Base-by-base conservation (phyloP, 495 filamentous ascomycete genomes). In the Penicillium canescens region DNA sequence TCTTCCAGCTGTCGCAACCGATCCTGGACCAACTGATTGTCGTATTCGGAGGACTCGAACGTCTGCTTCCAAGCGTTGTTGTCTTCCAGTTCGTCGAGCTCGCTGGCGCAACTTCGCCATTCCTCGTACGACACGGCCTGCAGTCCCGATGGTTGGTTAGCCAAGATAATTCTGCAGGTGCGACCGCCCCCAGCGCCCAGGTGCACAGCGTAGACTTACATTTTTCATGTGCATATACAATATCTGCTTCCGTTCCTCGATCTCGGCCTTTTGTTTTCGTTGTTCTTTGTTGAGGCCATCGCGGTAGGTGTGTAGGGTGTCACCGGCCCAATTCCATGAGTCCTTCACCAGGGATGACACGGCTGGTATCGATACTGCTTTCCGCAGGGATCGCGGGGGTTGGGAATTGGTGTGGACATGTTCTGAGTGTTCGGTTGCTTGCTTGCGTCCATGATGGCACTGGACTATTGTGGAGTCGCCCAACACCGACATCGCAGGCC, bases 31-130 rank as follows among this genome's bases (percentile, higher is more conserved):
- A 95, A 73, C 0, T 68, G 68, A 6, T 82, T 79, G 63, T 91
- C 75, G 72, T 94, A 95, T 60, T 93, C 87, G 24, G 79, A 61
- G 24, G 74, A 82, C 52, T 81, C 75, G n/a, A 78, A 63, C n/a
- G 85, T 78, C 2, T 69, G 62, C 62, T 96, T 97, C 92, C 92
- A 97, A 7, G 73, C 70, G 56, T 90, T 86, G 61, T 92, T 90
- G 34, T 87, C 85, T 68, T 96, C 91, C 35, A 96, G 71, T 4
- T 76, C 63, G 67, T 97, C 92, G 34, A 97, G 76, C 61, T 92
- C 88, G n/a, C 71, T 77, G 12, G 93, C 93, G 81, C 84, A 44
- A 61, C 71, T 55, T 24, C 64, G 62, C 64, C 88, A 92, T 55
- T 89, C 82, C 24, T 73, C 71, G 59, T 83, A 76, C 11, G 78